These are phyloP conservation scores for Trichoderma sp. DNA, from an alignment of 2,329 filamentous ascomycete genomes.

Conservation along the genomic window DNA sequence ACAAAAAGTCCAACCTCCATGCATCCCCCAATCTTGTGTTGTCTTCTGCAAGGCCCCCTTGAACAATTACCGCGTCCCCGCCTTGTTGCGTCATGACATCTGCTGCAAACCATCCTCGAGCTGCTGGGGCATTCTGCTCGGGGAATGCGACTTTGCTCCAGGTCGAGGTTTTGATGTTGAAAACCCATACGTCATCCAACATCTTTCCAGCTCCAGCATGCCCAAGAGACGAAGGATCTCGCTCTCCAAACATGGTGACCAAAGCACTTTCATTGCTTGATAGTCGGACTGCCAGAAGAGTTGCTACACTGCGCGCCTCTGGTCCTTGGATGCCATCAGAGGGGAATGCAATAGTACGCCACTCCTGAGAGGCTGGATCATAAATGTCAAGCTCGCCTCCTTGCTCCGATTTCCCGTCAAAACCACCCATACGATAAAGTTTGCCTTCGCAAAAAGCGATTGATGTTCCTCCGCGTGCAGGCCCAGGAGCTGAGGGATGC, in stretches of 20 bases:
- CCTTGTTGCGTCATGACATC: not conserved
- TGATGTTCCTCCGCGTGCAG: not conserved
- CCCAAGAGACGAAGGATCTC: not conserved
- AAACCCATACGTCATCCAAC: not conserved
- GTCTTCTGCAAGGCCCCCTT: not conserved
- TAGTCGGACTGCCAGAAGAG: not conserved
- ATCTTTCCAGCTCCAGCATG: not conserved
- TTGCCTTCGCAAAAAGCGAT: not conserved
- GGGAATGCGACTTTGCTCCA: not conserved
- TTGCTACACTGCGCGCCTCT: not conserved
- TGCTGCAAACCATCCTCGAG: not conserved
- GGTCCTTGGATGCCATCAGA: not conserved
- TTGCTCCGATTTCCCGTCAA: not conserved
- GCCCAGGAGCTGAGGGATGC: not conserved
- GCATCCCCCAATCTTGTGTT: not conserved
- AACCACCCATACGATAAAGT: not conserved
- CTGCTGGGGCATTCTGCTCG: not conserved
- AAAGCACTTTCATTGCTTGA: not conserved
- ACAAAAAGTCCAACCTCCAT: not conserved
- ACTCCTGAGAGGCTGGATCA: not conserved
- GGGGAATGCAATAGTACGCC: not conserved
- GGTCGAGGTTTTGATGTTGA: not conserved
- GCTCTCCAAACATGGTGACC: not conserved
- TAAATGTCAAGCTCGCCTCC: not conserved
- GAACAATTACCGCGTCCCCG: not conserved